Percentiles rank a stretch among this genome's conserved stretches.
Evolutionary conservation across 441 rosid species (phyloP).

Genomic region (Aquilaria agallochum): DNA sequence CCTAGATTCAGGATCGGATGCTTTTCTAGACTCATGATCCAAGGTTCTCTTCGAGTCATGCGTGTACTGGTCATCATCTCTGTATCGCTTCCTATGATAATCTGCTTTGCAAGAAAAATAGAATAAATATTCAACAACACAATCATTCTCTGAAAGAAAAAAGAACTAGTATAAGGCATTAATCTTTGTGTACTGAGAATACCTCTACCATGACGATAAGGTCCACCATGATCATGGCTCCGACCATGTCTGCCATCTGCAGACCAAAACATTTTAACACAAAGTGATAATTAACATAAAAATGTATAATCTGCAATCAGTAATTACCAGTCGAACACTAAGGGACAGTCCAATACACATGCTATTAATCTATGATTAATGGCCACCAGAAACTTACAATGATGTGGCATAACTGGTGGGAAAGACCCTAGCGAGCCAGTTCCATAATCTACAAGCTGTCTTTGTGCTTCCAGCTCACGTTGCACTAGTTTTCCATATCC

Average conservation of each 20-base stretch:
- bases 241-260: slow-evolving; percentile 86
- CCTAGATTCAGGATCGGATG: slow-evolving; percentile 77
- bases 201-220: slow-evolving; percentile 65
- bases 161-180: not conserved
- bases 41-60: slow-evolving; percentile 63
- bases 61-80: slow-evolving; percentile 77
- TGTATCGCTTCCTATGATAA: slow-evolving; percentile 66
- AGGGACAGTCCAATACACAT: slow-evolving; percentile 9
- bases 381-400: slow-evolving; percentile 52
- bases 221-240: slow-evolving; percentile 56
- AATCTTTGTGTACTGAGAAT: slow-evolving; percentile 7
- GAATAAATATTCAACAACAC: not conserved
- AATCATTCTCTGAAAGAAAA: no score
- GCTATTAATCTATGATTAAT: slow-evolving; percentile 2
- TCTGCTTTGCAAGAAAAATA: slow-evolving; percentile 33
- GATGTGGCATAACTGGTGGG: slow-evolving; percentile 57
- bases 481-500: slow-evolving; percentile 98
- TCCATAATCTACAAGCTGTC: slow-evolving; percentile 96
- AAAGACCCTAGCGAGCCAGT: slow-evolving; percentile 80
- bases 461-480: slow-evolving; percentile 84
- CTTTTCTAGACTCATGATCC: slow-evolving; percentile 72
- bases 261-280: slow-evolving; percentile 1
- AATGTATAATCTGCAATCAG: not conserved
- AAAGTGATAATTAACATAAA: not conserved
- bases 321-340: not conserved